These are phyloP conservation scores for Ophiostoma piceae DNA, from an alignment of 2,329 filamentous ascomycete genomes.

Conservation along the genomic window DNA sequence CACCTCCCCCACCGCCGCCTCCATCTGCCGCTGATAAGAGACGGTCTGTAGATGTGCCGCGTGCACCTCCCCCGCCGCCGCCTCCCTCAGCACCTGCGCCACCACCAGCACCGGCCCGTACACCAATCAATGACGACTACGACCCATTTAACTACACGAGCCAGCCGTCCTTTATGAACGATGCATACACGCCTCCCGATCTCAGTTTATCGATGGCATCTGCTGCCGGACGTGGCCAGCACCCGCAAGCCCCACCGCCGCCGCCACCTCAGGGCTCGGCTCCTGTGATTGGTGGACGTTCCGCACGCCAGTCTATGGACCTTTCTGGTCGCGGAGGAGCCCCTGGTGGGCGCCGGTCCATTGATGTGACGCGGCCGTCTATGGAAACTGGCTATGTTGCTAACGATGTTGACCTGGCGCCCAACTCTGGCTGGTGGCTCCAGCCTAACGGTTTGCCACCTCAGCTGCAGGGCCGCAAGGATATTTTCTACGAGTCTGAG, in stretches of 20 bases:
- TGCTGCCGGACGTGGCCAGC: constrained; percentile 27
- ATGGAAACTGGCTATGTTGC: constrained; percentile 81
- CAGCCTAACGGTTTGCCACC: constrained; percentile 75
- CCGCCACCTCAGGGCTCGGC: constrained; percentile 36
- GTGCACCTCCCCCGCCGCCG: constrained; percentile 62
- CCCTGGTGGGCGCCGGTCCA: constrained; percentile 53
- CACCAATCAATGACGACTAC: constrained; percentile 56
- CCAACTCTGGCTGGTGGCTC: constrained; percentile 79
- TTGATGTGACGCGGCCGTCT: constrained; percentile 69
- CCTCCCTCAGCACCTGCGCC: constrained; percentile 61
- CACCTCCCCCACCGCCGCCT: constrained; percentile 41
- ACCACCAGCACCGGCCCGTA: constrained; percentile 39
- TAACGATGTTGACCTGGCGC: constrained; percentile 74
- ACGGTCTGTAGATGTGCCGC: constrained; percentile 64
- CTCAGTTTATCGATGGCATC: constrained; percentile 21
- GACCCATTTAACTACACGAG: constrained; percentile 57
- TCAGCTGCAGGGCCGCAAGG: constrained; percentile 72
- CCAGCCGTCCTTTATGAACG: constrained; percentile 42
- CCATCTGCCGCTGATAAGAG: constrained; percentile 44
- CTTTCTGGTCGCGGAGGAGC: constrained; percentile 44
- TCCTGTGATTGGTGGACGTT: constrained; percentile 32
- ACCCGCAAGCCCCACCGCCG: constrained; percentile 34
- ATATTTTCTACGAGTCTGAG: constrained; percentile 77
- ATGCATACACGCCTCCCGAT: constrained; percentile 45
- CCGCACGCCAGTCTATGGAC: constrained; percentile 58